phyloP scores from a whole-genome alignment of 306 rosid species.

The Mimosa bimucronata region DNA sequence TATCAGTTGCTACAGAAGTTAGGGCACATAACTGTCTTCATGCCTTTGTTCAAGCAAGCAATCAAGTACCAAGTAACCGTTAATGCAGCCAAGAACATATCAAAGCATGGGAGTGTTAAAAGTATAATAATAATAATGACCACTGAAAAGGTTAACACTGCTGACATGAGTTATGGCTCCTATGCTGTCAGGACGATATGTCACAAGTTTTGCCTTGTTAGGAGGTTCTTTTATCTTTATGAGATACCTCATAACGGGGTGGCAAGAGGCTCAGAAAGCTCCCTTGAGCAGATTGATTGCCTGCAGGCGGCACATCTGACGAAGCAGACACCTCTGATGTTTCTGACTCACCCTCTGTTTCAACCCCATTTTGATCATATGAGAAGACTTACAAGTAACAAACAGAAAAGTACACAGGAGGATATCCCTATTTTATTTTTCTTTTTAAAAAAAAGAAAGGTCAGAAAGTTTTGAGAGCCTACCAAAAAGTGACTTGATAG shows the following conservation, averaged over 20 bases:
- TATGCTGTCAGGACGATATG: conserved; percentile 33
- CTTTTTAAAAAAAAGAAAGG: conserved; percentile 4
- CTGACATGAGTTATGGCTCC: conserved; percentile 43
- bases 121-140: conserved; percentile 18
- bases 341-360: conserved; percentile 63
- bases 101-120: conserved; percentile 36
- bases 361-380: conserved; percentile 42
- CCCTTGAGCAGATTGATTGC: conserved; percentile 55
- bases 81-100: conserved; percentile 34
- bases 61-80: conserved; percentile 30
- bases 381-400: conserved; percentile 23
- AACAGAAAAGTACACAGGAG: conserved; percentile 23
- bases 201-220: conserved; percentile 42
- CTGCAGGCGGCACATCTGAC: conserved; percentile 40
- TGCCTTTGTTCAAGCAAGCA: conserved; percentile 25
- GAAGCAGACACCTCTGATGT: conserved; percentile 50
- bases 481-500: conserved; percentile 90
- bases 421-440: background rate
- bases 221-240: conserved; percentile 42
- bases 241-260: conserved; percentile 56
- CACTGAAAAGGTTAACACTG: conserved; percentile 34
- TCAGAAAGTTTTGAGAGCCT: conserved; percentile 37
- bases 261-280: conserved; percentile 83
- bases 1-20: conserved; percentile 39
- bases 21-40: conserved; percentile 38